Evolutionary conservation across 2,329 filamentous ascomycete genomes (phyloP).

Genomic region (Ophiostoma ulmi): DNA sequence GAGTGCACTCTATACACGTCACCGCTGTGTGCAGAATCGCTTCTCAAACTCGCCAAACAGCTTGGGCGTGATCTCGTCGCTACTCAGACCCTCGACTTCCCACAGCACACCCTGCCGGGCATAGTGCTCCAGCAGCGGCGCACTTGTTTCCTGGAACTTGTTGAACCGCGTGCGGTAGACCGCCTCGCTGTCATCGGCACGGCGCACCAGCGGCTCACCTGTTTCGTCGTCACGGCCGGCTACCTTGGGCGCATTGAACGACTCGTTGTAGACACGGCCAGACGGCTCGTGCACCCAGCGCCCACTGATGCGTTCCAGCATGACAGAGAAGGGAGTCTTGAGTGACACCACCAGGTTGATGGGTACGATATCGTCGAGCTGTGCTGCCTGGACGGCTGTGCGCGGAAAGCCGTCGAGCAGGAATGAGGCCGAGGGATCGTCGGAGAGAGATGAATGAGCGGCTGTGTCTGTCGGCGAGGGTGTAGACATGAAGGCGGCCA

Average conservation of each 20-base stretch:
- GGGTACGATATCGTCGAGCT: conserved; percentile 76
- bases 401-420: conserved; percentile 95
- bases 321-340: conserved; percentile 77
- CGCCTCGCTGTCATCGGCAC: conserved; percentile 79
- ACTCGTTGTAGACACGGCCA: conserved; percentile 90
- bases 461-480: neutral
- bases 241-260: conserved; percentile 80
- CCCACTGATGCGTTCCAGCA: conserved; percentile 82
- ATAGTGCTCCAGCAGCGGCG: conserved; percentile 83
- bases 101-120: conserved; percentile 75
- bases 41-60: conserved; percentile 76
- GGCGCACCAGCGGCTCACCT: conserved; percentile 75
- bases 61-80: conserved; percentile 92
- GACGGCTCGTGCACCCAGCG: conserved; percentile 92
- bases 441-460: conserved; percentile 41
- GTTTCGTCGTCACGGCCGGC: conserved; percentile 83
- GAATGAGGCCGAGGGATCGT: conserved; percentile 77
- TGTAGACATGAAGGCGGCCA: neutral
- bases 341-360: conserved; percentile 91
- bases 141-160: conserved; percentile 83
- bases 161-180: conserved; percentile 75
- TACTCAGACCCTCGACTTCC: conserved; percentile 82
- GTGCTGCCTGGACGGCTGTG: conserved; percentile 71
- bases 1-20: neutral
- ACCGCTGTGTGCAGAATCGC: conserved; percentile 50